Conservation (phyloP, 768 basidiomycete species). For the Tephrocybe sp. region DNA sequence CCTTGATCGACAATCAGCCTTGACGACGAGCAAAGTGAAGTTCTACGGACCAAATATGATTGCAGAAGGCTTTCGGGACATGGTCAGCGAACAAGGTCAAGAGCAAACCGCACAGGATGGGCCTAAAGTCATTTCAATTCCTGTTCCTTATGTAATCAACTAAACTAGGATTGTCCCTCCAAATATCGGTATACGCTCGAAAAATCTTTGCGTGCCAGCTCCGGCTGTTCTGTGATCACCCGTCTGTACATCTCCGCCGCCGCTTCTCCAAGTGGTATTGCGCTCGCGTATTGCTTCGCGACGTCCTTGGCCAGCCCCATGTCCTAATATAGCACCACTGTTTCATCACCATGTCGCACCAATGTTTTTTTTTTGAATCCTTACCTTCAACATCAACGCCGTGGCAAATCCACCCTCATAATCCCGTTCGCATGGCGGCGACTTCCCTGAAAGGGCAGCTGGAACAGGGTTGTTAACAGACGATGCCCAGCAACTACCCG, state of each 20-base stretch:
- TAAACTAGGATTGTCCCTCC: conserved; percentile 14
- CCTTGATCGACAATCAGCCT: conserved; percentile 40
- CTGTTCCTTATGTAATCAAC: conserved; percentile 15
- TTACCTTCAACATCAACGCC: conserved; percentile 78
- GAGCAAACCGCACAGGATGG: conserved; percentile 9
- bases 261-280: conserved; percentile 64
- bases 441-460: conserved; percentile 62
- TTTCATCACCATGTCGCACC: not conserved
- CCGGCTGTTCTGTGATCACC: conserved; percentile 52
- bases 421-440: conserved; percentile 78
- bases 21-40: not conserved
- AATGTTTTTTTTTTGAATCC: not conserved
- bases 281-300: conserved; percentile 44
- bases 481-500: conserved; percentile 81
- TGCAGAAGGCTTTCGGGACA: conserved; percentile 53
- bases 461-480: conserved; percentile 89
- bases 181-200: conserved; percentile 76
- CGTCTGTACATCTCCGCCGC: conserved; percentile 62
- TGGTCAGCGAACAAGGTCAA: conserved; percentile 14
- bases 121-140: conserved; percentile 10
- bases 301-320: conserved; percentile 77
- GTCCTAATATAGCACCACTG: conserved; percentile 52
- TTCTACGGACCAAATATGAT: conserved; percentile 69
- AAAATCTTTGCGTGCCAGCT: conserved; percentile 71
- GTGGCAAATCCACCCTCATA: conserved; percentile 89